Evolutionary conservation across 768 basidiomycete species (phyloP), one percentile per base, ranked within the genome.

Genomic region (Rubroboletus pulcherrimus): DNA sequence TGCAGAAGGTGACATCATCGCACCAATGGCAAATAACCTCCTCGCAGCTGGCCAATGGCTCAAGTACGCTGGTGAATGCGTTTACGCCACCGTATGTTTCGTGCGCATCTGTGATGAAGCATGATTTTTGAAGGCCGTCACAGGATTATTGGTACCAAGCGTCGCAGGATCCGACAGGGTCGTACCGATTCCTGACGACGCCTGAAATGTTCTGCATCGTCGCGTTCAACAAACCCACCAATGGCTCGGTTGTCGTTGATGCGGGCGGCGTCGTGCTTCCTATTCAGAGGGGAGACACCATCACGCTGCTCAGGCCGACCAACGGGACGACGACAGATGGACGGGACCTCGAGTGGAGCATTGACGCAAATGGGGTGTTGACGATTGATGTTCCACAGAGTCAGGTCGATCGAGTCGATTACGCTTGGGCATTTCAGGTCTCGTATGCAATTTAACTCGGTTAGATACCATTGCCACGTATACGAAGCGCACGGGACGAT

Each of bases 1-100:
- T 3, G 79, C 79, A 1, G 80, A 81, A 49, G 82, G 82, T 0
- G 74, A 75, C 40, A 81, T 83, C 31, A 78, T 82, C 39, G 68
- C 66, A 10, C 75, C 79, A 0, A 79, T 81, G 76, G 67, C 67
- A 42, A 62, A 78, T 4, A 76, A 78, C 39, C 70, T 83, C 26
- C 71, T 77, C 5, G 78, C 74, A 17, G 78, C 79, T 15, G 82
- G 82, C 0, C 58, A 54, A 42, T 83, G 81, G 82, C 66, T 83
- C 49, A 69, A 73, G 38, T 75, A 76, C 42, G 73, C 77, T 3
- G 80, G 82, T 11, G 68, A 73, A 1, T 83, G 81, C 37, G 73
- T 83, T 10, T 83, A 81, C 48, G 74, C 72, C 26, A 82, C 81
- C 8, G 82, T 80, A 54, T 12, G 76, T 70, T 4, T 21, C 51